phyloP scores from a whole-genome alignment of 192 early-diverging fungal species.

The Coemansia sp. region DNA sequence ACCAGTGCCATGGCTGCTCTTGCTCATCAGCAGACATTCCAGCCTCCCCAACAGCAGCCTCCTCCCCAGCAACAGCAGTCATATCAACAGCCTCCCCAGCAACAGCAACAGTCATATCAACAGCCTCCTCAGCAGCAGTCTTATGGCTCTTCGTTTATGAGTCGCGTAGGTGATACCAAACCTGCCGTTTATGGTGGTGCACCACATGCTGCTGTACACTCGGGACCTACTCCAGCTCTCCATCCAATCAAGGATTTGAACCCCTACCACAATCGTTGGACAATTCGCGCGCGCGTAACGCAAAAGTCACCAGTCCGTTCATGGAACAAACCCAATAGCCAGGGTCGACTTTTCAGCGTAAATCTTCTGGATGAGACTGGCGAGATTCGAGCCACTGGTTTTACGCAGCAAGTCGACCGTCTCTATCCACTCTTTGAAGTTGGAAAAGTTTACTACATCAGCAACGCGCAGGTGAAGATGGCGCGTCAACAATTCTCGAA shows the following conservation, averaged over 20 bases:
- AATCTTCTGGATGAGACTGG: conserved; percentile 85
- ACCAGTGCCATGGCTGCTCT: not conserved
- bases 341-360: conserved; percentile 86
- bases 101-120: conserved; percentile 1
- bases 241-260: conserved; percentile 71
- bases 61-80: no score
- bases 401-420: conserved; percentile 80
- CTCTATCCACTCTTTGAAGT: conserved; percentile 78
- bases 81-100: not conserved
- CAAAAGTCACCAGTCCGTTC: conserved; percentile 78
- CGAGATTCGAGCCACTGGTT: conserved; percentile 93
- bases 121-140: conserved; percentile 18
- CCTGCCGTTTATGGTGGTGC: conserved; percentile 15
- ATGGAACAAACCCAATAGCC: conserved; percentile 75
- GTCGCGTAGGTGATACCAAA: conserved; percentile 33
- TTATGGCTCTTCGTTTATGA: conserved; percentile 39
- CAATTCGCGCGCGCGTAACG: conserved; percentile 86
- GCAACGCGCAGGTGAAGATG: conserved; percentile 73
- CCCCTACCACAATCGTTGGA: conserved; percentile 94
- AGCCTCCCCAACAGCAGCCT: not conserved
- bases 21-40: not conserved
- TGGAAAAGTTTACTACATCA: conserved; percentile 81
- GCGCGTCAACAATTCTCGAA: conserved; percentile 83
- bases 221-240: conserved; percentile 26
- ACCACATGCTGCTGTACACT: conserved; percentile 38